Evolutionary conservation across 192 early-diverging fungal species (phyloP), one percentile per base, ranked within the genome.

Genomic region (Mortierella hygrophila): DNA sequence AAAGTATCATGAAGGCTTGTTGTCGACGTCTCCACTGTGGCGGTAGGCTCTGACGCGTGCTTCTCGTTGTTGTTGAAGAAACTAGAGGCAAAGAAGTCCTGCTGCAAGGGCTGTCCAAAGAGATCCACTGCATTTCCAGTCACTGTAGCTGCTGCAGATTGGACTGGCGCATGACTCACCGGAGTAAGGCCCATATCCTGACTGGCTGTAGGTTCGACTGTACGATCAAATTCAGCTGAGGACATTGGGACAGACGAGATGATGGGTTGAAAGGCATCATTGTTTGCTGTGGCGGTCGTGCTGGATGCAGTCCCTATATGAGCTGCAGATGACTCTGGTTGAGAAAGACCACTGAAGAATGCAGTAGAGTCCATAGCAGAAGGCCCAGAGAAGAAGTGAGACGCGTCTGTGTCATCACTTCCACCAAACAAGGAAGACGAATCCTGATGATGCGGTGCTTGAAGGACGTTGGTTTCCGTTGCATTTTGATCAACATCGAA

Each of bases 331-430:
- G 13, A 21, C 11, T 16, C 57, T 42, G 38, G 42, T 37, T 40
- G 65, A 60, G 70, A 46, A 32, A 79, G 52, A 16, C 41, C 60
- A 11, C 60, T 52, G 20, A 80, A 80, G 47, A 80, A 74, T 29
- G 65, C 42, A 18, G 32, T 69, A 4, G 71, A 41, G 13, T 80
- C 79, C 37, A 52, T 32, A 7, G 29, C 23, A 13, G 42, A 26
- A 1, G 21, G 7, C 16, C 37, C 63, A 8, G 55, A 72, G 32
- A 80, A 80, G 20, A 80, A 44, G 10, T 69, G 71, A 15, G 79
- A 80, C 0, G 79, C 79, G n/a, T 80, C 71, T 46, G 54, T 75
- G 9, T 74, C 63, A 6, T n/a, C 9, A 1, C 35, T 35, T 6
- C 20, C 72, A 10, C 23, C 16, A n/a, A 63, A 49, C n/a, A 73